Base-by-base conservation (phyloP, 1,284 basidiomycete species). In the Gomphus sp. region DNA sequence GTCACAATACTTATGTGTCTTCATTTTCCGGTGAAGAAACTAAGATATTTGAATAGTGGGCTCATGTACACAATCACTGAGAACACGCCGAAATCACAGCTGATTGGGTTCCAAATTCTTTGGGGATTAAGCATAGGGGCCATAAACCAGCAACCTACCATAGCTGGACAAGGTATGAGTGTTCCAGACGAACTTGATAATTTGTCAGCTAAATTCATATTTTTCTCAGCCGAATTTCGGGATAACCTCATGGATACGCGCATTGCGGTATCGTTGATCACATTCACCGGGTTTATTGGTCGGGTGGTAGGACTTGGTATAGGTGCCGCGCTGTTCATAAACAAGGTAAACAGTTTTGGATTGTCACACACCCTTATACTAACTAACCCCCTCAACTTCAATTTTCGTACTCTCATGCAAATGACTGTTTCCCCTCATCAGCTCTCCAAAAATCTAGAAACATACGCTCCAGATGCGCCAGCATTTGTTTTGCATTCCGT, bases 31-130 rank as follows among this genome's bases (percentile, higher is more conserved):
- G 36, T 8, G 2, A 7, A 10, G 9, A 37, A 37, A 3, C 36
- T 8, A 12, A 37, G 4, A 4, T 44, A 8, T 43, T 6, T n/a
- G 28, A 4, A 28, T 3, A 59, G 57, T 7, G 57, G 57, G 31
- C 28, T 59, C 5, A 50, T 54, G 31, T 54, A 16, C 16, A 59
- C 58, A 12, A 54, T 59, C 16, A 59, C 53, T 31, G 58, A 59
- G 25, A 33, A n/a, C 36, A 59, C 58, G 12, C 36, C 58, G 12
- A 39, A 44, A 47, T 52, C 51, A 16, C 10, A 18, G 8, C 14
- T 59, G 2, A 44, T 53, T 12, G 58, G 58, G 14, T 59, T 54
- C 44, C 58, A 59, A 28, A 54, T 59, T 47, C 51, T 59, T 28
- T 59, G 58, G 58, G 58, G 41, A 22, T 44, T 59, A 9, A 59